These are phyloP conservation scores for Cicer arietinum DNA, from an alignment of 306 rosid genomes.

Conservation along the genomic window DNA sequence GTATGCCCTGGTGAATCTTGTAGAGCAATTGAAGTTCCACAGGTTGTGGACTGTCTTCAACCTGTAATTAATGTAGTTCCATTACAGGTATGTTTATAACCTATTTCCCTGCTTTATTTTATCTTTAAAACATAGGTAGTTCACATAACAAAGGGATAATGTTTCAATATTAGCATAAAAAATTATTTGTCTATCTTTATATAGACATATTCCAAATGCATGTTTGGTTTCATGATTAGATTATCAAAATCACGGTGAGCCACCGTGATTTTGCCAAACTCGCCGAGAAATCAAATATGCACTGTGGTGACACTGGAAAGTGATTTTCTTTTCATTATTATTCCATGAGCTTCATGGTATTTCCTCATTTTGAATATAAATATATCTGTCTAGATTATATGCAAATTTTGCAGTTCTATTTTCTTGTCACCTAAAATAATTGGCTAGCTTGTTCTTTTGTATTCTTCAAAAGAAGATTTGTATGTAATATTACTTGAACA, in stretches of 20 bases:
- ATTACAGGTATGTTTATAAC: constrained; percentile 65
- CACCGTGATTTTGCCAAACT: no score
- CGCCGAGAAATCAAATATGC: no score
- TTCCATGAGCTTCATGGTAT: background rate
- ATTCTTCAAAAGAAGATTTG: constrained; percentile 26
- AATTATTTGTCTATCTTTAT: constrained; percentile 8
- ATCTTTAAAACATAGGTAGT: constrained; percentile 1
- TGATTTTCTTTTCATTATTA: constrained; percentile 25
- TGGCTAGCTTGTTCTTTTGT: constrained; percentile 6
- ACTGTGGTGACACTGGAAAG: background rate
- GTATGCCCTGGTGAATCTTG: constrained; percentile 71
- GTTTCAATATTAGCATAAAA: constrained; percentile 3
- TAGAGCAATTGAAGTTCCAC: constrained; percentile 89
- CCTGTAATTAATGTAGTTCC: constrained; percentile 94
- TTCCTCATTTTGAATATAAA: constrained; percentile 26
- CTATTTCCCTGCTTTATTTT: constrained; percentile 32
- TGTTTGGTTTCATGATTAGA: no score
- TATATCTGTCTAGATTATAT: constrained; percentile 7
- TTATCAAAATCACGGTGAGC: no score
- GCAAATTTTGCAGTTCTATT: constrained; percentile 34
- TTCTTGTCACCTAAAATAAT: constrained; percentile 29
- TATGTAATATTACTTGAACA: background rate
- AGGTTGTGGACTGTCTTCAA: constrained; percentile 94
- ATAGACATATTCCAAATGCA: constrained; percentile 1
- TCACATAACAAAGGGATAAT: constrained; percentile 3